Evolutionary conservation across 2,329 filamentous ascomycete species (phyloP), one percentile per base, ranked within the genome.

Genomic region (Cladosporium sp.): DNA sequence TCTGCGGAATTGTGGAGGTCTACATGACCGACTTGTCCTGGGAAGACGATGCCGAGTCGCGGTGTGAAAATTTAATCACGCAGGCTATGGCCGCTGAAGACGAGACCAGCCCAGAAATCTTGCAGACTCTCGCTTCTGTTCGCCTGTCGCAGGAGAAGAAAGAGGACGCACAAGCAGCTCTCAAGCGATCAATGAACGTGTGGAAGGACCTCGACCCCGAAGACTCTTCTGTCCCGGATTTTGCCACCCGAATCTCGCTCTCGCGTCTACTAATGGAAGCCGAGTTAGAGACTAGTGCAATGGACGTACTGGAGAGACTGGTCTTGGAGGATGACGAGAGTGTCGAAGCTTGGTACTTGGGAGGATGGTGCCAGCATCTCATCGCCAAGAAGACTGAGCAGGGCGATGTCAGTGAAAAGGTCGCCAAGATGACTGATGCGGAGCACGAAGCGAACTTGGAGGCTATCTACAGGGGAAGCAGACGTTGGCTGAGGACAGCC

Each of bases 291-390:
- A 83, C 88, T 52, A 88, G 93, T 62, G 93, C 94, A 0, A 84
- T 96, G 59, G 84, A 89, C 59, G 92, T 97, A 3, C 78, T 97
- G 56, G 90, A 96, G 71, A 81, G 90, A 56, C 78, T 99, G 55
- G 85, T 96, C 39, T 80, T 84, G 37, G 94, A 99, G 72, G 93
- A 99, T 65, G 95, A 99, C 71, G 83, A 89, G 70, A 96, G 93
- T 72, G 89, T 99, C 19, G 94, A 99, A 75, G 89, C 90, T 17
- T 97, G 92, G 92, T 99, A 99, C 76, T 81, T 99, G 5, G 94
- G 94, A 43, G 95, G 94, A 3, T 97, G 93, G 90, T 92, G 91
- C 67, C 81, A 95, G 65, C 90, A 91, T 71, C 82, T 96, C 60
- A 79, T 89, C 62, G 89, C 88, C 11, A 84, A 89, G 72, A 89